These are phyloP conservation scores for Trichophyton mentagrophytes DNA, from an alignment of 2,329 filamentous ascomycete genomes.

Conservation along the genomic window DNA sequence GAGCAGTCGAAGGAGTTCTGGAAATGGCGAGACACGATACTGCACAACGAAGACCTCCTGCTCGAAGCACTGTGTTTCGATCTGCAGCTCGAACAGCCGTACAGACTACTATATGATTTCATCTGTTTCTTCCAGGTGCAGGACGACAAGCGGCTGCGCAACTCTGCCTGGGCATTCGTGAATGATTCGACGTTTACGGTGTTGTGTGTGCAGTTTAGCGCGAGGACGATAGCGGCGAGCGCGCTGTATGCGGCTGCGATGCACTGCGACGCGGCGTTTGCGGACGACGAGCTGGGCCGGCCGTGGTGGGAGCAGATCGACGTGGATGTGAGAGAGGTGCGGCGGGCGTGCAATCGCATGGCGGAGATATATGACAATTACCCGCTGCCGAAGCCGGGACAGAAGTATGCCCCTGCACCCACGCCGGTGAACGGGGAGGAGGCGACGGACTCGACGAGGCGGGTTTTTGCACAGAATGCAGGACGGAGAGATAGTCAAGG, in stretches of 20 bases:
- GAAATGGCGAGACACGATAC: slow-evolving; percentile 89
- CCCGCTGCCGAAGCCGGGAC: slow-evolving; percentile 31
- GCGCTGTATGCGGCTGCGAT: slow-evolving; percentile 78
- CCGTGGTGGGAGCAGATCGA: slow-evolving; percentile 79
- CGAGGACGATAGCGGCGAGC: slow-evolving; percentile 69
- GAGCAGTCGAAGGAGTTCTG: slow-evolving; percentile 98
- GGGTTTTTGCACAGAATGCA: slow-evolving; percentile 4
- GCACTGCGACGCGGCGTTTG: slow-evolving; percentile 58
- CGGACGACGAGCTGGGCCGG: slow-evolving; percentile 58
- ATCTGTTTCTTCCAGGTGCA: slow-evolving; percentile 60
- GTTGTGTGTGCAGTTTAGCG: slow-evolving; percentile 67
- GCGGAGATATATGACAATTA: slow-evolving; percentile 41
- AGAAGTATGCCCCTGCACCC: slow-evolving; percentile 31
- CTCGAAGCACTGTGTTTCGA: slow-evolving; percentile 90
- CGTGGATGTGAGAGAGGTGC: slow-evolving; percentile 57
- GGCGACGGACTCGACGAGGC: slow-evolving; percentile 26
- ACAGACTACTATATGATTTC: slow-evolving; percentile 70
- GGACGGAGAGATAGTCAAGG: slow-evolving; percentile 4
- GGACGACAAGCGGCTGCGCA: slow-evolving; percentile 68
- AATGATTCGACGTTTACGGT: slow-evolving; percentile 81
- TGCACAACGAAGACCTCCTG: slow-evolving; percentile 84
- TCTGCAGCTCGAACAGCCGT: slow-evolving; percentile 77
- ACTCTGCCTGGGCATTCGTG: slow-evolving; percentile 84
- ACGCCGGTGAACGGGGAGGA: slow-evolving; percentile 22
- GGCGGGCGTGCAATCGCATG: slow-evolving; percentile 63